Base-by-base conservation (phyloP, 495 filamentous ascomycete species). In the Xylaria castorea region DNA sequence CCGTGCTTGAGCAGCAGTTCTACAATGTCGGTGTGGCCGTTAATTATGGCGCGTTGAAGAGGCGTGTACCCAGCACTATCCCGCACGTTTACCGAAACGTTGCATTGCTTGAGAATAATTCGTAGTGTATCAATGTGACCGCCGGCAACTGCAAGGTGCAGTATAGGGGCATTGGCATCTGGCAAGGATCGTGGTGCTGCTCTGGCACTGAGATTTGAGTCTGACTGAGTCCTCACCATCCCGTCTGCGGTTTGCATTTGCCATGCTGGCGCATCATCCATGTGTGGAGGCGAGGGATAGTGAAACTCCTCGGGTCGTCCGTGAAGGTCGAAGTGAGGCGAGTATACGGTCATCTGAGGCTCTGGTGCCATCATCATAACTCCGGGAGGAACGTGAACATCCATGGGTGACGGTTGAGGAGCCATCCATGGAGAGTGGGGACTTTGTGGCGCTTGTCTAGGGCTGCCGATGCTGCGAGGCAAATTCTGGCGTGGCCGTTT, bases 241-340 rank as follows among this genome's bases (percentile, higher is more conserved):
- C 63, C 53, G 4, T 61, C 70, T 3, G 57, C 42, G 12, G 55
- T 36, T 14, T 53, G 61, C 57, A 73, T 68, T 51, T 68, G 64
- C 71, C 71, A 73, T n/a, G 71, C 55, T 12, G 71, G 32, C 25
- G 55, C n/a, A n/a, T 73, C 71, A 25, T 73, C 65, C 71, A 69
- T 69, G 25, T 55, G 44, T 6, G 71, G 71, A 16, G 71, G 71
- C 16, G 71, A 73, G n/a, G 71, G 71, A 32, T 73, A 73, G 20
- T 73, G 71, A 22, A 66, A 73, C 40, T 73, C 71, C 32, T 73
- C 71, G 85, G 96, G 91, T 89, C 88, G 62, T 53, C 22, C 42
- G 18, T 70, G 57, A 60, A 74, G 60, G 11, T 74, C 72, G 38
- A 70, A 74, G 61, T 66, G 62, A 46, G 72, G 55, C 22, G 67